Evolutionary conservation across 768 basidiomycete genomes (phyloP), one percentile per base, ranked within the genome.

Genomic region (Gloeopeniophorella convolvens): DNA sequence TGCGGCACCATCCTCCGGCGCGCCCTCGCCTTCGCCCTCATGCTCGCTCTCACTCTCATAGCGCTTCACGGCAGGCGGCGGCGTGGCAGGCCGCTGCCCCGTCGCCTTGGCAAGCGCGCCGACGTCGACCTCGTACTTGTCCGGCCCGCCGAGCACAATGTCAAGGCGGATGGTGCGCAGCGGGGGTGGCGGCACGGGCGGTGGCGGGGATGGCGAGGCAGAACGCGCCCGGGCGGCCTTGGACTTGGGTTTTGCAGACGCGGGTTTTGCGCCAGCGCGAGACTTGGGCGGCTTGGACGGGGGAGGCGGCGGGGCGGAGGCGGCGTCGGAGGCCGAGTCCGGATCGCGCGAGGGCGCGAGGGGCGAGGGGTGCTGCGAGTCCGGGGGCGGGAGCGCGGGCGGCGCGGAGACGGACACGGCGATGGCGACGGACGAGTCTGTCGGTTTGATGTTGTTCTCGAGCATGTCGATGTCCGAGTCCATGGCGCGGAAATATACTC

Each of bases 51-150:
- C 82, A 59, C 76, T 79, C 15, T 80, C 78, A 24, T 74, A 37
- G 30, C 48, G 42, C 56, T 62, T 65, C 41, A 57, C 41, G 4
- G 68, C 69, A 23, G 68, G 69, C 0, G 70, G 65, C 3, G 83
- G 84, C 0, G 83, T 83, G 1, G 76, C 68, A 1, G 72, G 70
- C 12, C 82, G 71, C 65, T 86, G 86, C 6, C 85, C 85, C 1
- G 80, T 78, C 8, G 72, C 75, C 56, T 81, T 80, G 24, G 85
- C 74, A 27, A 79, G 67, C 18, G 64, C 57, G 6, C 75, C 59
- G 50, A 89, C 76, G 59, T 89, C 80, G 39, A 89, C 80, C 49
- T 85, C 83, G 63, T 89, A 89, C 57, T 83, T 80, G 1, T 77
- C 73, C 1, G 83, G 85, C 0, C 87, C 86, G 3, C 85, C 86